A percentile compares a stretch with the other conserved stretches of the same genome.
phyloP scores from a whole-genome alignment of 2,329 filamentous ascomycete genomes.

The Aspergillus fumigatus region DNA sequence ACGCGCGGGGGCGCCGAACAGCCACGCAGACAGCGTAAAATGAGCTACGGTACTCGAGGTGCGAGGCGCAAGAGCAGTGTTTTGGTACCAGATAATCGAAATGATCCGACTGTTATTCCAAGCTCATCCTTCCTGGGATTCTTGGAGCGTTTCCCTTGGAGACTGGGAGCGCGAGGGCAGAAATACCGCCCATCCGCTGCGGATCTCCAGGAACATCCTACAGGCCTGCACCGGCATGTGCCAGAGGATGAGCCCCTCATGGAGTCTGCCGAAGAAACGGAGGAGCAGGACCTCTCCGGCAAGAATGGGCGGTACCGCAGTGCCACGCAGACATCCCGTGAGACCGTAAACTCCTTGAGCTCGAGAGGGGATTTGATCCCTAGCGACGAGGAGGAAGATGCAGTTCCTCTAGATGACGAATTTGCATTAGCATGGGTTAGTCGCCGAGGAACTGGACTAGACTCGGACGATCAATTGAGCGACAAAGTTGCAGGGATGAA shows the following conservation, averaged over 20 bases:
- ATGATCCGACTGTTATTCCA: conserved; percentile 83
- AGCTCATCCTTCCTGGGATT: conserved; percentile 83
- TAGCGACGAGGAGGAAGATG: conserved; percentile 89
- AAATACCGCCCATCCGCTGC: conserved; percentile 88
- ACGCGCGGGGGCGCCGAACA: conserved; percentile 49
- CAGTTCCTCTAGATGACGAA: conserved; percentile 86
- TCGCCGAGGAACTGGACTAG: conserved; percentile 56
- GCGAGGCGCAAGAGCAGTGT: conserved; percentile 55
- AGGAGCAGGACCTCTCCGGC: conserved; percentile 13
- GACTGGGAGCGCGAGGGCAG: conserved; percentile 69
- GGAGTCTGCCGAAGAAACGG: conserved; percentile 52
- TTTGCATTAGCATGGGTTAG: conserved; percentile 74
- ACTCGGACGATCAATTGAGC: conserved; percentile 66
- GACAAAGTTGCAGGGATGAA: conserved; percentile 48
- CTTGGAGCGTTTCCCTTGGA: conserved; percentile 76
- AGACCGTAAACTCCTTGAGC: conserved; percentile 79
- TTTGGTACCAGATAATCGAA: conserved; percentile 46
- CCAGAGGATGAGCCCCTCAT: conserved; percentile 69
- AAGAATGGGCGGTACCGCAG: conserved; percentile 56
- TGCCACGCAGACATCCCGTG: conserved; percentile 71
- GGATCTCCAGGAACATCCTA: conserved; percentile 82
- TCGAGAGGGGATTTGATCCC: conserved; percentile 88
- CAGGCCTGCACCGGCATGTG: conserved; percentile 42
- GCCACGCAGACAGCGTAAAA: conserved; percentile 69
- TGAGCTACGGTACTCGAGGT: conserved; percentile 80